Evolutionary conservation across 2,329 filamentous ascomycete genomes (phyloP), one percentile per base, ranked within the genome.

Genomic region (Aschersonia sp.): DNA sequence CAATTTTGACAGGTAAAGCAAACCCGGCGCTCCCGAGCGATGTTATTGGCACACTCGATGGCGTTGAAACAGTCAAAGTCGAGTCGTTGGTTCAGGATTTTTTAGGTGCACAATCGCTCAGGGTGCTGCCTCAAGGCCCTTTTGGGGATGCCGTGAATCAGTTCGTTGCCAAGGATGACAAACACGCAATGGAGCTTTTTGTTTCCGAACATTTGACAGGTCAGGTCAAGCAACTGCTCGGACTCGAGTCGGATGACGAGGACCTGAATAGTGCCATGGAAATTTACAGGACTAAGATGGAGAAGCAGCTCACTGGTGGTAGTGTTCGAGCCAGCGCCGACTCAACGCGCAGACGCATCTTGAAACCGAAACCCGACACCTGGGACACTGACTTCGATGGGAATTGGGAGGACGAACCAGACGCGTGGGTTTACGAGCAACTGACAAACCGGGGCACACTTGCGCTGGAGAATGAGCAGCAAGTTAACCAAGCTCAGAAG

Each of bases 91-190:
- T 98, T 0, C 77, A 83, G 45, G 88, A 97, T 55, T 96, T 89
- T 56, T 75, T 98, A 3, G 78, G 78, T 0, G 85, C 86, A 0
- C 89, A 97, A 58, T 89, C 87, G 0, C 76, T 98, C 33, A 94
- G 89, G 49, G 92, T 98, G 45, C 73, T 98, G 0, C 92, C 92
- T 0, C 87, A 95, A 57, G 92, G 89, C 32, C 85, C 84, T 0
- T 96, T 98, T 58, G 85, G 88, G 12, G 89, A 97, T 58, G 92
- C 92, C 0, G 87, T 98, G 5, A 83, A 81, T 44, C 85, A 94
- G 51, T 98, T 92, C 57, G 87, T 98, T 30, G 82, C 89, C 61
- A 97, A 97, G 55, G 87, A 95, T 54, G 92, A 98, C 67, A 94
- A 89, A 60, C 82, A 92, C 56, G 87, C 87, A 3, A 87, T 97